Conservation (phyloP, 2,329 filamentous ascomycete species). For the Fusarium stilboides region DNA sequence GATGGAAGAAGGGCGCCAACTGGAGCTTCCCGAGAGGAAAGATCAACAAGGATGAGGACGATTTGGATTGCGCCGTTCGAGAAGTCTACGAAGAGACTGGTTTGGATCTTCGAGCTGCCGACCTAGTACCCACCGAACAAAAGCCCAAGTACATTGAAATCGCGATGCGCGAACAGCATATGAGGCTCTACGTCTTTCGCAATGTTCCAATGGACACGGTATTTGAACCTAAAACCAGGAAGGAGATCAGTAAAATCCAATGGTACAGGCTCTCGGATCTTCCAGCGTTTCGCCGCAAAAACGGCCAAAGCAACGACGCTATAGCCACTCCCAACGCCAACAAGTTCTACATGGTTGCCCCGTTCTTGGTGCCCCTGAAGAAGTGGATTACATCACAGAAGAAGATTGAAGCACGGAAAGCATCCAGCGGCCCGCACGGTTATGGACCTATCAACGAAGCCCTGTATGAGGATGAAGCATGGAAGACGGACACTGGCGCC, state of each 20-base stretch:
- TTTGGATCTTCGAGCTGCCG: conserved; percentile 82
- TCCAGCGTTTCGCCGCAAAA: conserved; percentile 83
- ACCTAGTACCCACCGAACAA: conserved; percentile 79
- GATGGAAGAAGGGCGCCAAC: conserved; percentile 96
- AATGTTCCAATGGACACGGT: conserved; percentile 87
- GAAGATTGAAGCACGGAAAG: conserved; percentile 74
- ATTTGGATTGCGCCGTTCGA: conserved; percentile 92
- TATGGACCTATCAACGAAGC: conserved; percentile 67
- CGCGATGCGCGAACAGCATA: conserved; percentile 91
- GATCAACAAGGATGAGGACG: conserved; percentile 97
- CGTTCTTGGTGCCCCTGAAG: conserved; percentile 87
- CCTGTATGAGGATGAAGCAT: conserved; percentile 74
- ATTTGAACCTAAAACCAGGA: conserved; percentile 92
- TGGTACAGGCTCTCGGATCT: conserved; percentile 95
- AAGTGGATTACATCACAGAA: conserved; percentile 92
- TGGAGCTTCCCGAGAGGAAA: conserved; percentile 99
- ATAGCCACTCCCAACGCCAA: conserved; percentile 75
- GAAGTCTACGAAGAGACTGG: conserved; percentile 98
- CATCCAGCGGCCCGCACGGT: conserved; percentile 58
- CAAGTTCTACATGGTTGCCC: conserved; percentile 98
- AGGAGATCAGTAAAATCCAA: conserved; percentile 96
- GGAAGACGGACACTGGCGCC: conserved; percentile 57
- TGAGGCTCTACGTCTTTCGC: conserved; percentile 92
- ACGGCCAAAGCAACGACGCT: conserved; percentile 68
- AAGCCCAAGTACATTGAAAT: conserved; percentile 89